These are phyloP conservation scores for Torulaspora globosa DNA, from an alignment of 1,139 yeast genomes.

Conservation along the genomic window DNA sequence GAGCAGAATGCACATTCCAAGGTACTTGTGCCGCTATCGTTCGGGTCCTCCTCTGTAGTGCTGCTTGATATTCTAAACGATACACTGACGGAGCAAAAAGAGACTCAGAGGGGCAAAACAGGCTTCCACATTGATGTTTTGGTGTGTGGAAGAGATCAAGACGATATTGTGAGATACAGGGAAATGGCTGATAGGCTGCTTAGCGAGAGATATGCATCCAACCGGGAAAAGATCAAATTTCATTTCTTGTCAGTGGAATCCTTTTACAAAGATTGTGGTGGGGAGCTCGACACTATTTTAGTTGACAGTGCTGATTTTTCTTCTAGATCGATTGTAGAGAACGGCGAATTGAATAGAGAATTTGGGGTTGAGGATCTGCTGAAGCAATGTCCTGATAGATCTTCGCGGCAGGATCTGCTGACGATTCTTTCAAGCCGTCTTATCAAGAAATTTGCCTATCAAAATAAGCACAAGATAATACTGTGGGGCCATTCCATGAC, in stretches of 20 bases:
- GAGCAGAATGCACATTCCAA: slow-evolving; percentile 33
- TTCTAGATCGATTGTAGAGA: slow-evolving; percentile 10
- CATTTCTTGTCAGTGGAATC: slow-evolving; percentile 43
- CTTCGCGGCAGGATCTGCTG: slow-evolving; percentile 60
- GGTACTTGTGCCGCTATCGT: slow-evolving; percentile 58
- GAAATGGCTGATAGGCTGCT: slow-evolving; percentile 26
- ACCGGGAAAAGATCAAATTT: slow-evolving; percentile 33
- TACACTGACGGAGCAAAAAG: slow-evolving; percentile 56
- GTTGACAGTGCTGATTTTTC: slow-evolving; percentile 19
- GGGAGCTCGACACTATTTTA: slow-evolving; percentile 15
- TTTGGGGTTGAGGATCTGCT: slow-evolving; percentile 22
- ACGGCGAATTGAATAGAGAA: slow-evolving; percentile 8
- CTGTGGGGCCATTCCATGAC: slow-evolving; percentile 81
- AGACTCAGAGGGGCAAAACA: slow-evolving; percentile 56
- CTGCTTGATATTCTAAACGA: slow-evolving; percentile 62
- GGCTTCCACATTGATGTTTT: slow-evolving; percentile 64
- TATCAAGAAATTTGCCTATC: slow-evolving; percentile 46
- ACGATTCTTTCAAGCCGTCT: slow-evolving; percentile 49
- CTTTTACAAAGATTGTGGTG: slow-evolving; percentile 28
- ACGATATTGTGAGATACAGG: slow-evolving; percentile 26
- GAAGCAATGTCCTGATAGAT: slow-evolving; percentile 43
- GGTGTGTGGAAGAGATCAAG: slow-evolving; percentile 28
- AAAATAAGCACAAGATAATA: slow-evolving; percentile 50
- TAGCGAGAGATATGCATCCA: slow-evolving; percentile 24
- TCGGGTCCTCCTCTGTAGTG: slow-evolving; percentile 64